Evolutionary conservation across 495 filamentous ascomycete genomes (phyloP), one percentile per base, ranked within the genome.

Genomic region (Chaetomium cochliodes): DNA sequence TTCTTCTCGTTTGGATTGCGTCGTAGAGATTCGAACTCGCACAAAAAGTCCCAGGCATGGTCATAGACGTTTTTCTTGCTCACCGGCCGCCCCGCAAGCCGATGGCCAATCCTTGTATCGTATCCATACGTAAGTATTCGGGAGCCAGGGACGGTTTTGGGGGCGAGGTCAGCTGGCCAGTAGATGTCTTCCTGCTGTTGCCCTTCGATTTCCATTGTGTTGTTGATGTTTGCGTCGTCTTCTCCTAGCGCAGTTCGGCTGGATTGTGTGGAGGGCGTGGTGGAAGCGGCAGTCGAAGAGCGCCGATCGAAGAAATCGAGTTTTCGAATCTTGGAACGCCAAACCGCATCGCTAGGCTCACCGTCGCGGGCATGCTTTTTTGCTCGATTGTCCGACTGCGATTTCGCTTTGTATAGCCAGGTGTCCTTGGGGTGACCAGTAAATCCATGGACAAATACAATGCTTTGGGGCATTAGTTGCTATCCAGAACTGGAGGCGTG

Each of bases 91-190:
- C 64, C 58, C 23, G 15, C 3, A 3, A 52, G 5, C 41, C 23
- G 33, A 50, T 65, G 63, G 9, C 57, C 39, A n/a, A 65, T 18
- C 26, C 56, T 54, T 28, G 58, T 62, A 26, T 66, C 52, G 51
- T 62, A 66, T 26, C 64, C 58, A 56, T 61, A 66, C 2, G 58
- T 62, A n/a, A 61, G 64, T 25, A 66, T 61, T n/a, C 64, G 58
- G 20, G 64, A 61, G 44, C 57, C n/a, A 11, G 64, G 64, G 20
- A 66, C 9, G 23, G 64, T 66, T 7, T 56, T 18, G 39, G n/a
- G 16, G 16, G n/a, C 42, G 20, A 66, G 59, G 18, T 62, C 64
- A 30, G 41, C 42, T 13, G 58, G 58, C 64, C 52, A 66, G 53
- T 57, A 66, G 16, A 66, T 46, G 13, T 58, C 46, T 6, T 62